Evolutionary conservation across 1,284 basidiomycete species (phyloP), one percentile per base, ranked within the genome.

Genomic region (Hypsizygus ulmarius): DNA sequence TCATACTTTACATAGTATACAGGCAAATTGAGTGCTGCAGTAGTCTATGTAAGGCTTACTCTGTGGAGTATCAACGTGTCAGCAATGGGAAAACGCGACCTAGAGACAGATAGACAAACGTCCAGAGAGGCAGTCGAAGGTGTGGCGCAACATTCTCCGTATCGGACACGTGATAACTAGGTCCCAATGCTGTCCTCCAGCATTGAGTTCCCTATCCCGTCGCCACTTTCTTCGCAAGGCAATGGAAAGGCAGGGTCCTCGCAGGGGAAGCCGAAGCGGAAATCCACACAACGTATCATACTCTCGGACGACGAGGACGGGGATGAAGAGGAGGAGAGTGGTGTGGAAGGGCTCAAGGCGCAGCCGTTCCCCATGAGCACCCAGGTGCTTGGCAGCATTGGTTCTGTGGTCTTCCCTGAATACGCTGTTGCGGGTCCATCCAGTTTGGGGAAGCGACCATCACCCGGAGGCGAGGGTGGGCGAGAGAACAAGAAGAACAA

Each of bases 351-450:
- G 33, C 35, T 39, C 8, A 42, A 39, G 44, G 54, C 51, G 10
- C 59, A 70, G 45, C 74, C 78, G 0, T 82, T 82, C 49, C 79
- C 79, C 2, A 74, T 82, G 77, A 71, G 66, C 45, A 69, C 70
- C 1, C 70, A 74, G 37, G 47, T 73, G 33, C 61, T 79, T 3
- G 59, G 62, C 7, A 70, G 65, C 35, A 69, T 73, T 32, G 55
- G 49, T 5, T 51, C 61, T 25, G 21, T 7, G 21, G 7, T 25
- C 21, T 25, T 25, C 7, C 21, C 21, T 3, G 21, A 25, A 3
- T 49, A 54, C 9, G 43, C 39, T 2, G 29, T 45, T 10, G 42
- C 51, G 43, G 47, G 53, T 10, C 59, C 59, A 21, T 54, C 49
- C 3, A 44, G 47, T 32, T 55, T 59, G 0, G 57, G 53, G 12